Conservation (phyloP, 257 asterid genomes). For the Ocimum tenuiflorum region DNA sequence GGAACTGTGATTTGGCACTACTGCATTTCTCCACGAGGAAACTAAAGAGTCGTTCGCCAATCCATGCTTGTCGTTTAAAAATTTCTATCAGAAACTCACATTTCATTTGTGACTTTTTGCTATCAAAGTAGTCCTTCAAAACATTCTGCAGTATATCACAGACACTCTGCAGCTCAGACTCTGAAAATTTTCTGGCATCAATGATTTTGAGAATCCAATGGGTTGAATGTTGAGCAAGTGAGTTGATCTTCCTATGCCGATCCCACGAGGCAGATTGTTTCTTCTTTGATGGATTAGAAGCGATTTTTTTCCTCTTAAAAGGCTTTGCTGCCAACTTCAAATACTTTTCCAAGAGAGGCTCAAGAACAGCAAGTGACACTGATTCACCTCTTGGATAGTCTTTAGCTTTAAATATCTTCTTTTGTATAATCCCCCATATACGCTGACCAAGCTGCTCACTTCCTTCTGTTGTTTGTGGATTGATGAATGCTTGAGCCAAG, state of each 20-base stretch:
- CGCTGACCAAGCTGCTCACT: slow-evolving; percentile 96
- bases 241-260: slow-evolving; percentile 62
- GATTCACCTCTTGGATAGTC: slow-evolving; percentile 75
- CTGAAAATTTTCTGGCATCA: slow-evolving; percentile 53
- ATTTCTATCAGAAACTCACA: slow-evolving; percentile 67
- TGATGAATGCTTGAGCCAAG: slow-evolving; percentile 72
- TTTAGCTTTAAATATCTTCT: slow-evolving; percentile 86
- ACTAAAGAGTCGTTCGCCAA: slow-evolving; percentile 53
- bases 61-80: slow-evolving; percentile 69
- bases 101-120: slow-evolving; percentile 79
- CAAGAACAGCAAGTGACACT: slow-evolving; percentile 51
- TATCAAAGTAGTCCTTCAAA: slow-evolving; percentile 55
- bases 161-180: slow-evolving; percentile 51
- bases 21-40: slow-evolving; percentile 80
- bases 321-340: slow-evolving; percentile 79
- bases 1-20: slow-evolving; percentile 53
- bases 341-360: slow-evolving; percentile 70
- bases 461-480: slow-evolving; percentile 83
- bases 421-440: slow-evolving; percentile 85
- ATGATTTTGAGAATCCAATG: slow-evolving; percentile 80
- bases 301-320: slow-evolving; percentile 72
- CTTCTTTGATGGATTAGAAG: slow-evolving; percentile 57
- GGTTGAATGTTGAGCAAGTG: slow-evolving; percentile 75
- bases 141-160: slow-evolving; percentile 45
- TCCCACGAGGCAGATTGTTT: slow-evolving; percentile 69